phyloP scores from a whole-genome alignment of 805 yeast genomes.

The Ogataea populi-albae region DNA sequence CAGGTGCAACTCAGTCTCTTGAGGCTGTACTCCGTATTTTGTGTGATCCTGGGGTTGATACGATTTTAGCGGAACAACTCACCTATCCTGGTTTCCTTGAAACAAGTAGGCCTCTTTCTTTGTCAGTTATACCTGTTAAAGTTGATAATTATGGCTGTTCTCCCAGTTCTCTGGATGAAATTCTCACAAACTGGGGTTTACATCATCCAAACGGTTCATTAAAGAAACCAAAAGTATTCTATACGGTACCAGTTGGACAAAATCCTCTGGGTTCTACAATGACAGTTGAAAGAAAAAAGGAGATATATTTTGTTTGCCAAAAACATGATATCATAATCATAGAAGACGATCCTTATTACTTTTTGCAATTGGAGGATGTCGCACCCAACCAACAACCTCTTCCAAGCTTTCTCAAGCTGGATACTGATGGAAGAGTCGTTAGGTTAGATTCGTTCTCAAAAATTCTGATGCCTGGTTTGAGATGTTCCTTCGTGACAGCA shows the following conservation, averaged over 20 bases:
- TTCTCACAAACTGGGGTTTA: constrained; percentile 76
- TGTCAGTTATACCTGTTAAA: constrained; percentile 65
- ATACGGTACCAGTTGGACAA: constrained; percentile 79
- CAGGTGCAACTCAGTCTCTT: constrained; percentile 88
- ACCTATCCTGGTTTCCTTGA: constrained; percentile 84
- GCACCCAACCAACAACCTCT: too few relatives aligned
- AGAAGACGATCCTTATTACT: constrained; percentile 88
- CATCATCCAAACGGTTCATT: constrained; percentile 36
- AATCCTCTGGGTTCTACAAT: constrained; percentile 83
- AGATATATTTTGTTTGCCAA: constrained; percentile 57
- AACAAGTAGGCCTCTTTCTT: constrained; percentile 70
- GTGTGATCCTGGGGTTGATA: constrained; percentile 66
- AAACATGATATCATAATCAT: constrained; percentile 68
- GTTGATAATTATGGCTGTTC: constrained; percentile 78
- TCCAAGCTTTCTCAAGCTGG: constrained; percentile 65
- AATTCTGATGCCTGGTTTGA: constrained; percentile 72
- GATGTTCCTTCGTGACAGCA: constrained; percentile 72
- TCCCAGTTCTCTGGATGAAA: constrained; percentile 62
- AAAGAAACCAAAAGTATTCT: constrained; percentile 55
- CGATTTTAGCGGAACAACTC: constrained; percentile 77
- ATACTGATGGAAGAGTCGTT: constrained; percentile 72
- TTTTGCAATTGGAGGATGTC: constrained; percentile 55
- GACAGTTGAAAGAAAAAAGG: constrained; percentile 51
- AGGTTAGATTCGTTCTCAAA: constrained; percentile 79
- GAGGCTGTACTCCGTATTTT: constrained; percentile 80